A percentile compares a stretch with the other conserved stretches of the same genome.
Evolutionary conservation across 2,329 filamentous ascomycete species (phyloP).

Genomic region (Pseudogymnoascus verrucosus): DNA sequence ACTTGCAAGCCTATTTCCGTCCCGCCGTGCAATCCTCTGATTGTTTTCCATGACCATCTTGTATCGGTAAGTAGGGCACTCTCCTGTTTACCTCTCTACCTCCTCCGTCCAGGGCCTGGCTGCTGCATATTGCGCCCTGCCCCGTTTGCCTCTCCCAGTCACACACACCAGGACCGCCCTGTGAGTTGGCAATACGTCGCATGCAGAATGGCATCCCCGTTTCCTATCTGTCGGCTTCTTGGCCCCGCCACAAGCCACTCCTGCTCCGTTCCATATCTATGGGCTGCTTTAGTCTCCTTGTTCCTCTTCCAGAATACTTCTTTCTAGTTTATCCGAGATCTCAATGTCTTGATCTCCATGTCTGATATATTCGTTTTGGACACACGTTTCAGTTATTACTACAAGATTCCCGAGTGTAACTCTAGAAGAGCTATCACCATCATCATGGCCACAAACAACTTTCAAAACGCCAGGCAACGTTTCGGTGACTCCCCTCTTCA

Average conservation of each 20-base stretch:
- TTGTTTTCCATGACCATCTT: constrained; percentile 6
- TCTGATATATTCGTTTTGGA: constrained; percentile 4
- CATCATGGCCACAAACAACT: constrained; percentile 5
- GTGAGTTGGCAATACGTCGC: constrained; percentile 4
- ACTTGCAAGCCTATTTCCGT: constrained; percentile 5
- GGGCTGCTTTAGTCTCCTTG: constrained; percentile 1
- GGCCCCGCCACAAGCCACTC: not conserved
- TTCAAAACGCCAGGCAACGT: constrained; percentile 1
- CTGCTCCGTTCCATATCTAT: not conserved
- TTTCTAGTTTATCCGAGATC: constrained; percentile 5
- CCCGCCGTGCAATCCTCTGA: not conserved
- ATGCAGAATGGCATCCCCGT: constrained; percentile 8
- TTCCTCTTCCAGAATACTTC: constrained; percentile 6
- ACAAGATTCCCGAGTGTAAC: constrained; percentile 6
- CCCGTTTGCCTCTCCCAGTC: constrained; percentile 1
- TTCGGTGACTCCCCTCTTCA: constrained; percentile 7
- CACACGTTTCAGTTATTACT: constrained; percentile 5
- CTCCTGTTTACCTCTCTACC: not conserved
- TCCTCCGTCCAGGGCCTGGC: not conserved
- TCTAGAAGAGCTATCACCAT: not conserved
- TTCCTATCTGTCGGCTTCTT: constrained; percentile 1
- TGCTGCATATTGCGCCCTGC: constrained; percentile 4
- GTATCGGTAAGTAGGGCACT: not conserved
- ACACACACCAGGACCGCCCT: constrained; percentile 5
- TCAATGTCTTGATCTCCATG: constrained; percentile 7